Conservation (phyloP, 148 eudicot species). For the Camellia sinensis region DNA sequence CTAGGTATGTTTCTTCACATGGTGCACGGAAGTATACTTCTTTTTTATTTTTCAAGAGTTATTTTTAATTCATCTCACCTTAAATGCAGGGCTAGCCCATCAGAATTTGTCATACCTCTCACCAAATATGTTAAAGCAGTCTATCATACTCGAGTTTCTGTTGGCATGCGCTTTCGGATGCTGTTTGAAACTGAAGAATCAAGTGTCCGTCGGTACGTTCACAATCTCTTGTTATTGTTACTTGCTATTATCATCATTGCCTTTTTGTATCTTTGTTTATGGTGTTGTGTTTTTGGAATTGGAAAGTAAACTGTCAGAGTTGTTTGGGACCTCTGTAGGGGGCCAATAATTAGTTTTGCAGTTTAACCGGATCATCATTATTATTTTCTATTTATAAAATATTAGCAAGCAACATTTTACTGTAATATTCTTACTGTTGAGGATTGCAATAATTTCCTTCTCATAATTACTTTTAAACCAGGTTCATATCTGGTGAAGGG, state of each 20-base stretch:
- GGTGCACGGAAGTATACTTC: background rate
- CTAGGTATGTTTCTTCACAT: slow-evolving; percentile 34
- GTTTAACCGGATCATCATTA: background rate
- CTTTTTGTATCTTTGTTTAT: background rate
- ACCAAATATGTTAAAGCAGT: slow-evolving; percentile 51
- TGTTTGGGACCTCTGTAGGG: background rate
- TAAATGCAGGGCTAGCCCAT: slow-evolving; percentile 45
- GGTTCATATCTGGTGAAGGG: background rate
- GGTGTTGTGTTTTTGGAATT: background rate
- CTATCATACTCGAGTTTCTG: slow-evolving; percentile 54
- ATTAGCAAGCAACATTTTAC: background rate
- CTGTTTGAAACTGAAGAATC: slow-evolving; percentile 60
- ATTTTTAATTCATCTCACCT: slow-evolving; percentile 4
- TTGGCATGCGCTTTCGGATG: slow-evolving; percentile 63
- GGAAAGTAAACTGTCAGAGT: background rate
- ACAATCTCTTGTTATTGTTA: too few species aligned
- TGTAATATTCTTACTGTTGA: background rate
- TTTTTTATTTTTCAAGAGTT: background rate
- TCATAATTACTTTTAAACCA: background rate
- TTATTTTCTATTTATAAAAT: background rate
- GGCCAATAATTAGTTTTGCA: background rate
- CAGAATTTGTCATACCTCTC: slow-evolving; percentile 52
- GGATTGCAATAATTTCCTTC: background rate
- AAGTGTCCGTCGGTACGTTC: slow-evolving; percentile 50
- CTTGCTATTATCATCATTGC: background rate